Base-by-base conservation (phyloP, 495 filamentous ascomycete species). In the Lophiostoma macrostomum region DNA sequence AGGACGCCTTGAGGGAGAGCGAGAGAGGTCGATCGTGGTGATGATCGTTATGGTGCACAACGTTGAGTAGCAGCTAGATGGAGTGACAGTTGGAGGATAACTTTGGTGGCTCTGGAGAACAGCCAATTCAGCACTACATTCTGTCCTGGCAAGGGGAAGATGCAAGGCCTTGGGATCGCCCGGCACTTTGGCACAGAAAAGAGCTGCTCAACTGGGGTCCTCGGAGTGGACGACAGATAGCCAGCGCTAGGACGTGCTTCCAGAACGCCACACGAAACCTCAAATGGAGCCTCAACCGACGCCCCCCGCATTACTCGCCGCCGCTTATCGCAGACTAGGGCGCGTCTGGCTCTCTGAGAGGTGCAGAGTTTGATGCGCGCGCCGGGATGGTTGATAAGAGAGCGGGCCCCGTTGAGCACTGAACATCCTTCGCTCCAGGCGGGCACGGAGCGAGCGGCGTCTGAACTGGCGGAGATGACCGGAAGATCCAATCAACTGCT, bases 391-490 rank as follows among this genome's bases (percentile, higher is more conserved):
- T 22, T 2, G 6, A 11, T 20, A 7, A 41, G 53, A 56, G 48
- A 56, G 49, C 35, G 25, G 22, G 11, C 38, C 48, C 14, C 42
- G 24, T 43, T 49, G 35, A 49, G 37, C 24, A 36, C 36, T 47
- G 43, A 16, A 56, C 20, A 30, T 29, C 35, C 37, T 35, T 38
- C 37, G 45, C 50, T n/a, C n/a, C n/a, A n/a, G n/a, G n/a, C n/a
- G n/a, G n/a, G n/a, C n/a, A n/a, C n/a, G n/a, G n/a, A n/a, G n/a
- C n/a, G n/a, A n/a, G n/a, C n/a, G n/a, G n/a, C n/a, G n/a, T n/a
- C n/a, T n/a, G 52, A 47, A 39, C 42, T 19, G 32, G 43, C 59
- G 59, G 59, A 57, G 53, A 58, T 58, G 59, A 36, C 59, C 59
- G 59, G 41, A 22, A 1, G 8, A 3, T 10, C 50, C 59, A 62